Conservation (phyloP, 768 basidiomycete genomes). For the Gymnopilus junonius region DNA sequence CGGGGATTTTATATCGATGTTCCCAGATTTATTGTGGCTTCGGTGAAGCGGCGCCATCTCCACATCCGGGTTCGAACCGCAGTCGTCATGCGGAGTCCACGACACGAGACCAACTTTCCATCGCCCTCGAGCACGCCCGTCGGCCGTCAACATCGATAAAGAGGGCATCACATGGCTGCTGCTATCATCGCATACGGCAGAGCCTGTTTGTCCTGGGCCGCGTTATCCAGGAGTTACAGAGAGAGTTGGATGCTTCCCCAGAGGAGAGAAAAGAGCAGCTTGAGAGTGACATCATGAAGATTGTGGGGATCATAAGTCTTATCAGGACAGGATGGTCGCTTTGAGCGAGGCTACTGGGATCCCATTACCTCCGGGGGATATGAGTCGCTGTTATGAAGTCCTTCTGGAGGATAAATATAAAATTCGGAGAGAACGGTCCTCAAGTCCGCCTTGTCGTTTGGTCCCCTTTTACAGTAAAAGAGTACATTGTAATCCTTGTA, state of each 20-base stretch:
- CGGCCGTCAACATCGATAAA: conserved; percentile 17
- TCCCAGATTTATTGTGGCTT: neutral
- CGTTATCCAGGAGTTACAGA: conserved; percentile 4
- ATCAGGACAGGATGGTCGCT: conserved; percentile 10
- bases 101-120: conserved; percentile 2
- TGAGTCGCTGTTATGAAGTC: neutral
- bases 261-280: neutral
- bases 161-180: conserved; percentile 1
- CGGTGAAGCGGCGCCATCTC: neutral
- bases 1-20: neutral
- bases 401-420: neutral
- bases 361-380: conserved; percentile 1
- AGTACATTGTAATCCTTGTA: no score
- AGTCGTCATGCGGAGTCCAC: neutral
- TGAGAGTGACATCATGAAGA: neutral
- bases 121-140: conserved; percentile 17
- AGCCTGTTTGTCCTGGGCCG: conserved; percentile 7
- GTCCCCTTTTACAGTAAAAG: no score
- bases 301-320: conserved; percentile 13
- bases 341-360: conserved; percentile 11
- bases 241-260: neutral
- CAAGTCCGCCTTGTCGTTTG: neutral
- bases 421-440: no score
- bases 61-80: neutral
- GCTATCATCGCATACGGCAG: conserved; percentile 15